Conservation (phyloP, 176 grass and related monocot genomes). For the Calamus simplicifolius region DNA sequence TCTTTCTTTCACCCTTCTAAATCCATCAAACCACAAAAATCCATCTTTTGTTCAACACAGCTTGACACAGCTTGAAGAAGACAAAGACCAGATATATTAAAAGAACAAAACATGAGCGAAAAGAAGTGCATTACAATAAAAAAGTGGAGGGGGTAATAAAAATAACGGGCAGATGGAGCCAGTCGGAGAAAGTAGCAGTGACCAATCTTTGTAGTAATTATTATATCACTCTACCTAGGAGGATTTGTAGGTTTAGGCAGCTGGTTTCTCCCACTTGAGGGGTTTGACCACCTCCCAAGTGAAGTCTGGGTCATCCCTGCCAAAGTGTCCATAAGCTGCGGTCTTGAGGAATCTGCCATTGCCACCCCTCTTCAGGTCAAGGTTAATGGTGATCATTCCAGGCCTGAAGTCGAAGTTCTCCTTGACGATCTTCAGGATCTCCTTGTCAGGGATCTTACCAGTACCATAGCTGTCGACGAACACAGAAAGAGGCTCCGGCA, state of each 20-base stretch:
- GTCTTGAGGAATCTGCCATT: conserved; percentile 57
- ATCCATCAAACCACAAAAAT: too few species aligned
- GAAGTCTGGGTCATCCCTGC: conserved; percentile 49
- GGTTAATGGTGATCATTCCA: conserved; percentile 62
- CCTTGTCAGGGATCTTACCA: conserved; percentile 50
- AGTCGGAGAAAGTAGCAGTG: too few species aligned
- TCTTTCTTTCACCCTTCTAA: too few species aligned
- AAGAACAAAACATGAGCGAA: too few species aligned
- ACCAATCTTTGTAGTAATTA: not conserved
- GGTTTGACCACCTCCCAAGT: conserved; percentile 62
- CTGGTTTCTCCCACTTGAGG: conserved; percentile 44
- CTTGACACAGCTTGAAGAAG: too few species aligned
- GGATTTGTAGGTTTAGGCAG: conserved; percentile 13
- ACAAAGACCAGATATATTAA: too few species aligned
- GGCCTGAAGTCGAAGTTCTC: conserved; percentile 68
- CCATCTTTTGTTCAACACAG: too few species aligned
- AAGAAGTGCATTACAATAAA: too few species aligned
- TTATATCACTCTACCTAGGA: not conserved
- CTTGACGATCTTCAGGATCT: conserved; percentile 59
- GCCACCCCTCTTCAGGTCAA: conserved; percentile 48
- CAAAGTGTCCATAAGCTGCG: conserved; percentile 56
- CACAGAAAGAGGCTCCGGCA: conserved; percentile 50
- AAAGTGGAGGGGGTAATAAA: too few species aligned
- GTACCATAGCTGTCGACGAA: conserved; percentile 47
- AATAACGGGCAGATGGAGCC: too few species aligned